phyloP scores from a whole-genome alignment of 208 protist genomes.

The Tritrichomonas foetus region DNA sequence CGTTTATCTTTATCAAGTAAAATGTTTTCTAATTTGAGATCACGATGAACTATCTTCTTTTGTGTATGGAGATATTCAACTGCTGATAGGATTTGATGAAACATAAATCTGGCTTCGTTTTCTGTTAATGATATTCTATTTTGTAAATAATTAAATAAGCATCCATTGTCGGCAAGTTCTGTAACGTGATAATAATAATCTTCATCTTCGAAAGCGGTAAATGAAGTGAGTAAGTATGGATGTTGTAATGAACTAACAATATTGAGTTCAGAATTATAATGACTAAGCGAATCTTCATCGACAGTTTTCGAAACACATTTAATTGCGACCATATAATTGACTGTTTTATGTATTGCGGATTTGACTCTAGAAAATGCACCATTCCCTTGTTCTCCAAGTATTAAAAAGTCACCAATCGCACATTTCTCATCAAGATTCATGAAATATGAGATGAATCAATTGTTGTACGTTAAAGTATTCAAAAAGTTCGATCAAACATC shows the following conservation, averaged over 20 bases:
- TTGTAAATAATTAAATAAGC: constrained; percentile 31
- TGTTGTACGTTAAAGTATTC: no score
- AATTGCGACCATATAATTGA: no score
- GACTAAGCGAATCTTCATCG: no score
- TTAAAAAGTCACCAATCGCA: no score
- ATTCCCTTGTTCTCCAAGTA: no score
- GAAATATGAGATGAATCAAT: no score
- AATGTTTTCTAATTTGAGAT: constrained; percentile 48
- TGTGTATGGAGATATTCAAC: constrained; percentile 37
- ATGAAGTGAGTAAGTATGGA: neutral
- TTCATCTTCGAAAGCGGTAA: neutral
- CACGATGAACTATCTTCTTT: constrained; percentile 37
- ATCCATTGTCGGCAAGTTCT: constrained; percentile 37
- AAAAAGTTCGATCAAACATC: no score
- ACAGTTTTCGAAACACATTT: no score
- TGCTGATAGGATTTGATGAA: constrained; percentile 26
- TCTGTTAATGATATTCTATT: neutral
- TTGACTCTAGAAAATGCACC: no score
- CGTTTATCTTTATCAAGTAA: neutral
- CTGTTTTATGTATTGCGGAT: no score
- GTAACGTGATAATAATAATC: neutral
- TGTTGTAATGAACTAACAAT: neutral
- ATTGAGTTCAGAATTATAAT: no score
- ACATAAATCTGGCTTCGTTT: constrained; percentile 29
- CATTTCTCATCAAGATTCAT: no score